phyloP scores from a whole-genome alignment of 805 yeast species.

The Candida ascalaphidarum region DNA sequence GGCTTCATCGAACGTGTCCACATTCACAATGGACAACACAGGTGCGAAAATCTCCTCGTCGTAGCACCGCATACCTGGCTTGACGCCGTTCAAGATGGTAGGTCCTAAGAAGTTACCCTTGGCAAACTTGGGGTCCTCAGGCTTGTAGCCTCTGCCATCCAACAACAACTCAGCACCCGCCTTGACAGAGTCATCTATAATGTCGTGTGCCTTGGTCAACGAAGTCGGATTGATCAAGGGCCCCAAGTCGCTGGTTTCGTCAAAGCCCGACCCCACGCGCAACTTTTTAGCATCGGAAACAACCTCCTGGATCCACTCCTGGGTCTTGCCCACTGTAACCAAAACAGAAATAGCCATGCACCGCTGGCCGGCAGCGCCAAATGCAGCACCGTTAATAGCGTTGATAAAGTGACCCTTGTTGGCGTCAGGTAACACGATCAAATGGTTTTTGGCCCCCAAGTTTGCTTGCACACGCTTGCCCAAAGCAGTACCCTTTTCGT shows the following conservation, averaged over 20 bases:
- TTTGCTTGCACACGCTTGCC: constrained; percentile 75
- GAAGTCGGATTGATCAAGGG: constrained; percentile 63
- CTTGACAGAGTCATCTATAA: constrained; percentile 46
- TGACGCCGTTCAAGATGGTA: constrained; percentile 51
- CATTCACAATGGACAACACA: constrained; percentile 54
- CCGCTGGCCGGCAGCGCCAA: constrained; percentile 82
- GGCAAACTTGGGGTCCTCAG: constrained; percentile 25
- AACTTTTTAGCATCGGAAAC: constrained; percentile 48
- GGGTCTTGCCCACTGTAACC: constrained; percentile 62
- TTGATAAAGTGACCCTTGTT: constrained; percentile 54
- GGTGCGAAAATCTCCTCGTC: constrained; percentile 77
- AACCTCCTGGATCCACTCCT: constrained; percentile 55
- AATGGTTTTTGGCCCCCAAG: constrained; percentile 74
- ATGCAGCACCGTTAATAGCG: constrained; percentile 67
- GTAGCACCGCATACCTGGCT: constrained; percentile 64
- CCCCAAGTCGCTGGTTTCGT: constrained; percentile 54
- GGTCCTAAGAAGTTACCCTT: constrained; percentile 70
- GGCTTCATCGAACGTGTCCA: constrained; percentile 60
- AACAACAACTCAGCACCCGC: constrained; percentile 56
- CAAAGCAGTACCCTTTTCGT: constrained; percentile 53
- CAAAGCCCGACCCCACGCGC: constrained; percentile 61
- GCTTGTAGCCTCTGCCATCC: constrained; percentile 51
- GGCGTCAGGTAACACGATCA: constrained; percentile 67
- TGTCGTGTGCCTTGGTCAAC: constrained; percentile 43
- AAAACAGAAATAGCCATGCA: constrained; percentile 73